These are phyloP conservation scores for Durusdinium trenchii DNA, from an alignment of 73 alveolate genomes.

Conservation along the genomic window DNA sequence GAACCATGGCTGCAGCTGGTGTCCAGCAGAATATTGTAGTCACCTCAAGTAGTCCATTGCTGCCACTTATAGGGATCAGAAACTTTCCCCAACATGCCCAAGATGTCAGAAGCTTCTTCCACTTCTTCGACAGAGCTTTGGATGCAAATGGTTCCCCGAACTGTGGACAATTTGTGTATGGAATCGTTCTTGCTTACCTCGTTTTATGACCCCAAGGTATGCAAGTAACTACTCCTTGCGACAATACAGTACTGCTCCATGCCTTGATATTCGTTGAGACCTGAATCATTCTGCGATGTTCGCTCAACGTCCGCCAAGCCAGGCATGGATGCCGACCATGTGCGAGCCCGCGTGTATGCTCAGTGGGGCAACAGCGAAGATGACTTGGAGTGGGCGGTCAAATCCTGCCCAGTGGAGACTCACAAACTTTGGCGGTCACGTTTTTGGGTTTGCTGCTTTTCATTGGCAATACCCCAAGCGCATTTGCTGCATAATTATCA, in stretches of 20 bases:
- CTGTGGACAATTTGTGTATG: too few species aligned
- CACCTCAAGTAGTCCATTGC: too few species aligned
- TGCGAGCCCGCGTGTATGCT: slow-evolving; percentile 83
- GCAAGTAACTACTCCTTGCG: too few species aligned
- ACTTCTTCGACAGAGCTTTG: too few species aligned
- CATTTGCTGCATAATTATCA: background rate
- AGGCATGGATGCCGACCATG: slow-evolving; percentile 77
- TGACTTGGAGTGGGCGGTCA: slow-evolving; percentile 82
- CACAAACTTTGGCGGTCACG: background rate
- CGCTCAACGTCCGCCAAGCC: background rate
- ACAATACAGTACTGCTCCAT: too few species aligned
- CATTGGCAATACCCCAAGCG: background rate
- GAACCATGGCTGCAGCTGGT: background rate
- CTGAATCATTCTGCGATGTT: background rate
- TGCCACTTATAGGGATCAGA: too few species aligned
- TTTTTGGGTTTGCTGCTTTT: background rate
- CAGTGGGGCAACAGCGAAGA: slow-evolving; percentile 91
- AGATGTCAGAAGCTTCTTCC: too few species aligned
- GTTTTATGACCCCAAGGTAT: too few species aligned
- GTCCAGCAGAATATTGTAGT: background rate
- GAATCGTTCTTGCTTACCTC: too few species aligned
- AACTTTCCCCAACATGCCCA: too few species aligned
- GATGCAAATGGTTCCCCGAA: too few species aligned
- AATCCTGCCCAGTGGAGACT: slow-evolving; percentile 77
- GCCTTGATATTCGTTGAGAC: too few species aligned